Percentiles rank a stretch among this genome's conserved stretches.
phyloP scores from a whole-genome alignment of 768 basidiomycete species.

The Pisolithus albus region DNA sequence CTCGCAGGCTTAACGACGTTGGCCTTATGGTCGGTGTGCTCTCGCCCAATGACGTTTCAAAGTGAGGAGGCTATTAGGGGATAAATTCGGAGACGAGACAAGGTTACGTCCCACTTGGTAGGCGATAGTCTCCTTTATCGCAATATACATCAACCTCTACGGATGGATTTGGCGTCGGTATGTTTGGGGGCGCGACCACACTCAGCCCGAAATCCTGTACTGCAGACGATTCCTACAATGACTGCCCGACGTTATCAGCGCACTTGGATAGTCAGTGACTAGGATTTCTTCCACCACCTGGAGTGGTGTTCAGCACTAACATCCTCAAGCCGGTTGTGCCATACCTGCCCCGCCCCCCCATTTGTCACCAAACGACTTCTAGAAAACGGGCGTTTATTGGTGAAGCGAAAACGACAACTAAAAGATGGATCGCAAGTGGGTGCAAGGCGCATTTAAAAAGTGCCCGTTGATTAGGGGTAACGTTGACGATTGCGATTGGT shows the following conservation, averaged over 20 bases:
- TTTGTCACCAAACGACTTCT: conserved; percentile 80
- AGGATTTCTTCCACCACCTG: conserved; percentile 3
- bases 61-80: conserved; percentile 75
- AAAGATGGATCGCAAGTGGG: conserved; percentile 99
- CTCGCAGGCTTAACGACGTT: neutral
- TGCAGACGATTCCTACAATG: conserved; percentile 19
- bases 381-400: conserved; percentile 79
- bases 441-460: conserved; percentile 75
- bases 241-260: conserved; percentile 6
- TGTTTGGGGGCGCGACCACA: conserved; percentile 51
- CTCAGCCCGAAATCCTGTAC: conserved; percentile 16
- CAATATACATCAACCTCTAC: neutral
- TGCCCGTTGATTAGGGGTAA: neutral
- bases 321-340: conserved; percentile 32
- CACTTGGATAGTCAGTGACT: conserved; percentile 2
- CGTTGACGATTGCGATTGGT: neutral
- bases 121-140: conserved; percentile 2
- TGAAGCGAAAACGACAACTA: conserved; percentile 89
- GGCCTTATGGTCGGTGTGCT: conserved; percentile 67
- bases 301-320: conserved; percentile 28
- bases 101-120: conserved; percentile 91
- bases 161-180: conserved; percentile 67
- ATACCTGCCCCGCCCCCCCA: conserved; percentile 59
- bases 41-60: conserved; percentile 94
- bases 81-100: conserved; percentile 96